phyloP scores from a whole-genome alignment of 1,284 basidiomycete genomes.

The Apiotrichum veenhuisii region DNA sequence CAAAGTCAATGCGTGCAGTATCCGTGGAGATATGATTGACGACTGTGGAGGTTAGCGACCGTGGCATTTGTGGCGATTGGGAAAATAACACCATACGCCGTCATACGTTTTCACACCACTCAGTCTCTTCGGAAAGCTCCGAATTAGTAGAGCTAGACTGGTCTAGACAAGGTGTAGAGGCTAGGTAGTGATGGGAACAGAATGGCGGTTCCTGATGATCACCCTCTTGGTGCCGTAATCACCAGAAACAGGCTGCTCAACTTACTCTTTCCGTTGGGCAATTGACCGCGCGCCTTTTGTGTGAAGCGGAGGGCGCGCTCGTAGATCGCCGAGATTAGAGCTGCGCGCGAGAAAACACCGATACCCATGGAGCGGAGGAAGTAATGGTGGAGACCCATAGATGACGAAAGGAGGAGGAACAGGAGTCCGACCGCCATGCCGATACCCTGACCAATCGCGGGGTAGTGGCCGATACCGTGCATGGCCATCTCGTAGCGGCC shows the following conservation, averaged over 20 bases:
- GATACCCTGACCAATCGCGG: slow-evolving; percentile 66
- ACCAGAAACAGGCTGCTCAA: neutral
- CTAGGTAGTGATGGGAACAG: too few relatives aligned
- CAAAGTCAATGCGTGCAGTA: slow-evolving; percentile 74
- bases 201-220: too few relatives aligned
- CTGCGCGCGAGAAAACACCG: slow-evolving; percentile 77
- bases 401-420: slow-evolving; percentile 64
- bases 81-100: too few relatives aligned
- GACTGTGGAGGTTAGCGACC: slow-evolving; percentile 7
- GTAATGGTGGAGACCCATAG: slow-evolving; percentile 72
- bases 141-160: too few relatives aligned
- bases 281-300: slow-evolving; percentile 72
- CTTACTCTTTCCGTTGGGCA: slow-evolving; percentile 67
- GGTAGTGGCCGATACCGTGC: slow-evolving; percentile 48
- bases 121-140: too few relatives aligned
- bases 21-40: slow-evolving; percentile 94
- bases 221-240: neutral
- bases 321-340: slow-evolving; percentile 86
- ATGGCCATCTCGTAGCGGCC: slow-evolving; percentile 60
- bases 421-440: slow-evolving; percentile 71
- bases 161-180: too few relatives aligned
- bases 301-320: slow-evolving; percentile 71
- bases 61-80: too few relatives aligned
- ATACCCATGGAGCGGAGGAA: slow-evolving; percentile 57
- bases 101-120: too few relatives aligned